Evolutionary conservation across 2,329 filamentous ascomycete species (phyloP).

Genomic region (Cercospora sesami): DNA sequence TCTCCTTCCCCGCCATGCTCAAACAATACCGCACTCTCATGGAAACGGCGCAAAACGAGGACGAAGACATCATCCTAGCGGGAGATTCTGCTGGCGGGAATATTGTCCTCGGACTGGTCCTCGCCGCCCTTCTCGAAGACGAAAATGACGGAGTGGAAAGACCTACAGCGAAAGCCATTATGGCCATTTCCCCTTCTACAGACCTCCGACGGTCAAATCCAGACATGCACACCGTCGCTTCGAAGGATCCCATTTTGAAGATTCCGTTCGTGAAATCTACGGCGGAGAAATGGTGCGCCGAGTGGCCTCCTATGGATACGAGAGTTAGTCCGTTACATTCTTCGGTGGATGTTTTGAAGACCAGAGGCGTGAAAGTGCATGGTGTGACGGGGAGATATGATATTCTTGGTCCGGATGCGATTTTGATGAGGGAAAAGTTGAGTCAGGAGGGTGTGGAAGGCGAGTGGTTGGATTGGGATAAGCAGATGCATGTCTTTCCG

Average conservation of each 20-base stretch:
- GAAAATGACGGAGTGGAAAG: conserved; percentile 12
- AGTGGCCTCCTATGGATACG: conserved; percentile 47
- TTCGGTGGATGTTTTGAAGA: conserved; percentile 44
- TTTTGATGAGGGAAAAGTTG: conserved; percentile 51
- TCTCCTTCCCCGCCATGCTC: conserved; percentile 51
- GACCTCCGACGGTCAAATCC: conserved; percentile 52
- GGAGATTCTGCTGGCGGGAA: conserved; percentile 61
- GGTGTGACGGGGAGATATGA: conserved; percentile 56
- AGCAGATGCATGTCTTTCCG: conserved; percentile 62
- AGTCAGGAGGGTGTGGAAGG: conserved; percentile 49
- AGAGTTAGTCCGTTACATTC: conserved; percentile 53
- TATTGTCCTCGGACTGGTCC: conserved; percentile 47
- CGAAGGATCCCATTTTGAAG: conserved; percentile 50
- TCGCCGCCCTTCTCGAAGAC: conserved; percentile 43
- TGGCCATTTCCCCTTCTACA: conserved; percentile 53
- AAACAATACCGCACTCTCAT: conserved; percentile 49
- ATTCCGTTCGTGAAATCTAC: conserved; percentile 45
- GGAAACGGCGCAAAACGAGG: conserved; percentile 39
- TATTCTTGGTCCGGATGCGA: conserved; percentile 55
- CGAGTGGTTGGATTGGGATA: conserved; percentile 60
- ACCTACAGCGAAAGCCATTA: conserved; percentile 41
- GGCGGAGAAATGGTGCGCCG: conserved; percentile 46
- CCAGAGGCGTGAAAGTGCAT: conserved; percentile 50
- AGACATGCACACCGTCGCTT: conserved; percentile 44
- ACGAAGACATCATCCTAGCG: conserved; percentile 51